phyloP scores from a whole-genome alignment of 2,329 filamentous ascomycete species.

The Calonectria pseudoturangicola region DNA sequence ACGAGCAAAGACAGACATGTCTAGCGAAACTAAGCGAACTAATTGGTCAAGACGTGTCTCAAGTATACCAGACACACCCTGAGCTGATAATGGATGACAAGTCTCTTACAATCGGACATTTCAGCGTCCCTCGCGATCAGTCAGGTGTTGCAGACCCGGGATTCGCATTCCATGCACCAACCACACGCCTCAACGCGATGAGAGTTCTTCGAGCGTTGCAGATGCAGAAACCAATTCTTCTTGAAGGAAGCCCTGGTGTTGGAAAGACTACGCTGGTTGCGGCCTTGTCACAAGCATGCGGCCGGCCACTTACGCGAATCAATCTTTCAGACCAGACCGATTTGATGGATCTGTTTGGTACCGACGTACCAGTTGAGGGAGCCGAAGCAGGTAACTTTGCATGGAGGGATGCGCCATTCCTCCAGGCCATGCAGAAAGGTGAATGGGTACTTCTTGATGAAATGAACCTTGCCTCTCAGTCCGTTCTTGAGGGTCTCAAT shows the following conservation, averaged over 20 bases:
- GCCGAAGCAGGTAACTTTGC: constrained; percentile 92
- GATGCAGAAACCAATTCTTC: constrained; percentile 90
- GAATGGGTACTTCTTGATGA: constrained; percentile 98
- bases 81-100: constrained; percentile 72
- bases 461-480: constrained; percentile 99
- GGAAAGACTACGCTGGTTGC: constrained; percentile 96
- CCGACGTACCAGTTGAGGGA: constrained; percentile 96
- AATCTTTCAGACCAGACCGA: constrained; percentile 99
- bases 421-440: constrained; percentile 96
- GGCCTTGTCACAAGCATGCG: constrained; percentile 86
- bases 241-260: constrained; percentile 98
- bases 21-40: constrained; percentile 82
- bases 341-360: constrained; percentile 97
- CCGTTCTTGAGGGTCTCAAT: constrained; percentile 95
- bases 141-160: constrained; percentile 60
- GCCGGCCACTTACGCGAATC: constrained; percentile 90
- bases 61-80: constrained; percentile 79
- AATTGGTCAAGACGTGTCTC: constrained; percentile 76
- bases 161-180: constrained; percentile 88
- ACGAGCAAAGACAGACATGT: constrained; percentile 82
- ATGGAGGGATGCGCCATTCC: constrained; percentile 96
- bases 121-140: constrained; percentile 75
- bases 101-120: constrained; percentile 82
- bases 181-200: constrained; percentile 92
- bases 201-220: constrained; percentile 92